Evolutionary conservation across 2,329 filamentous ascomycete genomes (phyloP).

Genomic region (Didymella pomorum): DNA sequence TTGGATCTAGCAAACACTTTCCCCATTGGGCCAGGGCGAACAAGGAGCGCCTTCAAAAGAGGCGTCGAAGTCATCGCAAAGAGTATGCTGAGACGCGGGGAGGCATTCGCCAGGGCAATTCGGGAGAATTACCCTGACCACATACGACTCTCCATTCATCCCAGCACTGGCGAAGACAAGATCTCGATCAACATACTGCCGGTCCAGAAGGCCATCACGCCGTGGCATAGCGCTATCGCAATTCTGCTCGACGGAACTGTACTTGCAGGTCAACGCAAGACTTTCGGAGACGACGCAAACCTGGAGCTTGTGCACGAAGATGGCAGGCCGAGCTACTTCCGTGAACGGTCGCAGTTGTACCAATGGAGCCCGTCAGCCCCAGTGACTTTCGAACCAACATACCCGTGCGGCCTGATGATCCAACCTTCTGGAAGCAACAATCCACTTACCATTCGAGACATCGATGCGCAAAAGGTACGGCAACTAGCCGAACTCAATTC

Average conservation of each 20-base stretch:
- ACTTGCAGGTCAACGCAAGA: background rate
- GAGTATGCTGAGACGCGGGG: background rate
- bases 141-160: background rate
- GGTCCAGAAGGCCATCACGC: background rate
- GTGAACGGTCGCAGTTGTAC: background rate
- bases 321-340: background rate
- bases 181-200: background rate
- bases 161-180: background rate
- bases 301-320: background rate
- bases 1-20: background rate
- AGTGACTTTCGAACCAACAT: background rate
- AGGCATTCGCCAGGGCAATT: background rate
- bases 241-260: background rate
- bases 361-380: background rate
- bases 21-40: background rate
- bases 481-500: background rate
- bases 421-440: background rate
- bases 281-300: background rate
- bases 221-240: background rate
- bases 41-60: background rate
- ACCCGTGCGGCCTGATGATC: background rate
- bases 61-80: background rate
- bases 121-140: background rate
- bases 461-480: background rate
- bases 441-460: background rate